Conservation (phyloP, 495 filamentous ascomycete species). For the Aspergillus asperescens region DNA sequence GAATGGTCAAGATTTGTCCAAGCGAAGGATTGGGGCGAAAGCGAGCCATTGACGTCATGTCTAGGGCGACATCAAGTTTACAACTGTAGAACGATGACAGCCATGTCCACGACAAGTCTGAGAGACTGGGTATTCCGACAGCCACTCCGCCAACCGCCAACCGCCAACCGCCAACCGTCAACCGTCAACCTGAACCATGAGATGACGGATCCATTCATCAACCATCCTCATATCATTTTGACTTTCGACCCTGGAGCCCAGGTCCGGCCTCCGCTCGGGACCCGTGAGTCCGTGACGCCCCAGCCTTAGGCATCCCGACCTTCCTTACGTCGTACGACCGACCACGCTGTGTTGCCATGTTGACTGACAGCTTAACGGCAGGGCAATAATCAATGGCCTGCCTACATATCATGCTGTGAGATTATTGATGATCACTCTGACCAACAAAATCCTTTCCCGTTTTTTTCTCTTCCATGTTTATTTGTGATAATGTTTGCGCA, state of each 20-base stretch:
- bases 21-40: background rate
- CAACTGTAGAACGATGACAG: no score
- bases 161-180: background rate
- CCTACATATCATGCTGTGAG: background rate
- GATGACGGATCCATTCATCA: background rate
- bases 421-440: background rate
- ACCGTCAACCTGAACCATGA: background rate
- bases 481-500: no score
- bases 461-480: no score
- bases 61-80: no score
- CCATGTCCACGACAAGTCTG: no score
- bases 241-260: background rate
- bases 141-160: background rate
- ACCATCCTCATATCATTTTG: background rate
- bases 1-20: background rate
- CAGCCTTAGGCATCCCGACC: conserved; percentile 10
- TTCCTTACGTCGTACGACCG: conserved; percentile 13
- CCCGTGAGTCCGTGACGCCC: no score
- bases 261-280: conserved; percentile 7
- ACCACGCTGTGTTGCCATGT: background rate
- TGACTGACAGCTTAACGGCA: conserved; percentile 4
- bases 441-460: no score
- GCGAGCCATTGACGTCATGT: conserved; percentile 17
- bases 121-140: background rate
- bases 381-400: no score